These are phyloP conservation scores for Puccinia coronata DNA, from an alignment of 1,284 basidiomycete genomes.

Conservation along the genomic window DNA sequence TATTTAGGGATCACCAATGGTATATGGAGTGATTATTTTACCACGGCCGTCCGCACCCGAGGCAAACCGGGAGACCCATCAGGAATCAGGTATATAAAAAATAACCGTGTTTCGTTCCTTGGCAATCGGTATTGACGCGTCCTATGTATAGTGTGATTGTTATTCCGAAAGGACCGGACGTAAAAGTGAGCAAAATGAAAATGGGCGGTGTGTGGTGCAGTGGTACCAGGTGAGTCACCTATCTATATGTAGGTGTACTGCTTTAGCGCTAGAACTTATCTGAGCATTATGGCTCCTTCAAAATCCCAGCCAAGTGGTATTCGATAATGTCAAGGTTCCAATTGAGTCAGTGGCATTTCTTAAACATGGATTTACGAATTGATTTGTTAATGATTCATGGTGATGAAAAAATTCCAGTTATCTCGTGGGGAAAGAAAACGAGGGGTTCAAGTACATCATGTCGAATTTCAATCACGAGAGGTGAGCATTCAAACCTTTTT, in stretches of 20 bases:
- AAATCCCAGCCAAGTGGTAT: slow-evolving; percentile 30
- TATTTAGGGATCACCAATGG: slow-evolving; percentile 48
- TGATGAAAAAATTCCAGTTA: slow-evolving; percentile 2
- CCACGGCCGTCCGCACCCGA: slow-evolving; percentile 39
- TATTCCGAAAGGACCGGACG: slow-evolving; percentile 24
- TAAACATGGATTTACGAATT: background rate
- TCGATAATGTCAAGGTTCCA: slow-evolving; percentile 44
- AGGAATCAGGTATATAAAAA: slow-evolving; percentile 40
- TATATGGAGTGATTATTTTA: slow-evolving; percentile 48
- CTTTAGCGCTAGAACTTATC: background rate
- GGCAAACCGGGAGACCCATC: slow-evolving; percentile 39
- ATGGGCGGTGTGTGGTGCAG: slow-evolving; percentile 44
- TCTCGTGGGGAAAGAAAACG: slow-evolving; percentile 46
- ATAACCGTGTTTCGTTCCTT: background rate
- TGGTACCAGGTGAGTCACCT: slow-evolving; percentile 28
- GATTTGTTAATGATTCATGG: background rate
- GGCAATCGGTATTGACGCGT: background rate
- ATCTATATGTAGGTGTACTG: background rate
- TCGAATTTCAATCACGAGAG: slow-evolving; percentile 49
- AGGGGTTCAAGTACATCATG: slow-evolving; percentile 50
- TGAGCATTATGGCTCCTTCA: background rate
- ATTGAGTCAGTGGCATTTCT: slow-evolving; percentile 25
- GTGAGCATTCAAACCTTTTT: background rate
- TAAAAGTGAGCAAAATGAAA: slow-evolving; percentile 26
- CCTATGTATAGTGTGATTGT: slow-evolving; percentile 22